Base-by-base conservation (phyloP, 2,329 filamentous ascomycete species). In the Fusarium udum region DNA sequence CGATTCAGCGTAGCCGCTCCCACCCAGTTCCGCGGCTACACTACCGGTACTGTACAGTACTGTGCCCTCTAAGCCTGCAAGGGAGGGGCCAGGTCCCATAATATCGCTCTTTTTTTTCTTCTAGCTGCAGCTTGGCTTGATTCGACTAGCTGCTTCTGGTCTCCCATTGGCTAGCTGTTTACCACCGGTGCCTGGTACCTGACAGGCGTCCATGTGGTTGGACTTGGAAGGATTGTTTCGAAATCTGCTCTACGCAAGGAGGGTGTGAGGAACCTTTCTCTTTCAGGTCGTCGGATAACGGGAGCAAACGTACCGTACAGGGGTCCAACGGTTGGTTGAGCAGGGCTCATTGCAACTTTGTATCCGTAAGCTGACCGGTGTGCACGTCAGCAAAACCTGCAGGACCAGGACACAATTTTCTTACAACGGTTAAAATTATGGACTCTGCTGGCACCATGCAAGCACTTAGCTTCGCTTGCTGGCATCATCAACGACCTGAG, bases 181-280 rank as follows among this genome's bases (percentile, higher is more conserved):
- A 52, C 75, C 74, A 72, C 67, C 73, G 59, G 80, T 81, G 75
- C 80, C 82, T 81, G 82, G 83, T 84, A 81, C 83, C 83, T 84
- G 82, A 79, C 81, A 81, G 78, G 66, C 67, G 73, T 77, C 80
- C 81, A 83, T 83, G 81, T 83, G 82, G 81, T 78, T 73, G 72
- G 76, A 78, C 77, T 75, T 82, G 76, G 82, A 80, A 82, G 81
- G 82, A 72, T 77, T 78, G 75, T 73, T 75, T 74, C 69, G 56
- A 75, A 73, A 64, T 66, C 61, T 65, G 53, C 60, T 64, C 48
- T 56, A 36, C 52, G 36, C 40, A 53, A 53, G 39, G 52, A 59
- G 61, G 64, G 64, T 75, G 68, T 74, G 64, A 60, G 24, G 53
- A 28, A 42, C 40, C 48, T 51, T 55, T 53, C 58, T 45, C 28